Evolutionary conservation across 345 rosid genomes (phyloP), one percentile per base, ranked within the genome.

Genomic region (Citrus australasica): DNA sequence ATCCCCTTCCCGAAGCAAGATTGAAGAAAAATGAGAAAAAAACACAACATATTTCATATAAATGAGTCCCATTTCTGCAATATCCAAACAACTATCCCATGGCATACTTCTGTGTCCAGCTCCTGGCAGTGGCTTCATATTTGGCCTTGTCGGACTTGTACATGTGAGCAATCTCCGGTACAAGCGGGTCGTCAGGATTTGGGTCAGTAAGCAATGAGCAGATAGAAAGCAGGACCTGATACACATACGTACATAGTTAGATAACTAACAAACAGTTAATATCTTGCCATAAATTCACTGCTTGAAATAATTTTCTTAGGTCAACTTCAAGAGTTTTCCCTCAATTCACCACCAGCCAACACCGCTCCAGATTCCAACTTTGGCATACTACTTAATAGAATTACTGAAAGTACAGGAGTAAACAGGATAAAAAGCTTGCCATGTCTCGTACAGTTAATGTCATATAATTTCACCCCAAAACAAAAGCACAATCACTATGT

Each of bases 51-150:
- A 60, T 60, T 21, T 11, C 32, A 38, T 22, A 30, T 35, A 56
- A 66, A 27, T 14, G 6, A 14, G 59, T 58, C 28, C 66, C 33
- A 21, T 63, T 30, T 56, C 14, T 63, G 61, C 27, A 56, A 46
- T 33, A 40, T 24, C 58, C 38, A n/a, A 46, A 25, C 17, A 38
- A 28, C 51, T 80, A 85, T 4, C 86, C 88, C 86, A 85, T 85
- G 63, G 86, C 84, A 83, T 83, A 85, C 80, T 81, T 85, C 80
- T 83, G 88, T 7, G 88, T 79, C 88, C 88, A 83, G 81, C 88
- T 83, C 33, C 88, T 82, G 25, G 86, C 86, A 22, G 82, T 85
- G 22, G 88, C 33, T 76, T 85, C 86, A 28, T 85, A 83, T 73
- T 83, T 85, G 37, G 80, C 69, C 27, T 81, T 79, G 67, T 85